Percentiles rank a stretch among this genome's conserved stretches.
These are phyloP conservation scores for Sporormia fimetaria DNA, from an alignment of 495 filamentous ascomycete species.

Conservation along the genomic window DNA sequence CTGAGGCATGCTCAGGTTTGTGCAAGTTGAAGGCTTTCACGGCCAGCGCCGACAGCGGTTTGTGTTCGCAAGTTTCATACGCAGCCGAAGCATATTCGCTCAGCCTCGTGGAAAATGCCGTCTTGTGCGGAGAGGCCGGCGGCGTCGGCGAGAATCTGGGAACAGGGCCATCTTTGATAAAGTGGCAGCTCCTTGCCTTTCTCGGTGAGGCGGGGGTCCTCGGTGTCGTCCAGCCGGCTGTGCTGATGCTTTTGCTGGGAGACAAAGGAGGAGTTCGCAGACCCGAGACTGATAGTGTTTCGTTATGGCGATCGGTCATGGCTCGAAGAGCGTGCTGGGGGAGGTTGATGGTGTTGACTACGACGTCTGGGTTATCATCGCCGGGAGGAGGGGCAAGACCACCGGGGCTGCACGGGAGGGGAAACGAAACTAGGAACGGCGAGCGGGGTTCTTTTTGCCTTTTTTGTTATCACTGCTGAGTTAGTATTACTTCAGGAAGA, in stretches of 20 bases:
- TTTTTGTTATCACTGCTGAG: constrained; percentile 11
- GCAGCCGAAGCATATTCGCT: too few relatives aligned
- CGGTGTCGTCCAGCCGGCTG: constrained; percentile 8
- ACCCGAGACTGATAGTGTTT: not conserved
- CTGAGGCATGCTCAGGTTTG: not conserved
- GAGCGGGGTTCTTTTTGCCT: constrained; percentile 2
- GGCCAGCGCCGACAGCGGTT: too few relatives aligned
- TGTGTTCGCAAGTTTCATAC: too few relatives aligned
- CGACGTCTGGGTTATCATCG: constrained; percentile 9
- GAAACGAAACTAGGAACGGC: constrained; percentile 5
- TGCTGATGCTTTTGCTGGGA: constrained; percentile 15
- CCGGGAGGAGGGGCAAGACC: too few relatives aligned
- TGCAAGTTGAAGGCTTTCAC: too few relatives aligned
- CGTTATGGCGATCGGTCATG: constrained; percentile 11
- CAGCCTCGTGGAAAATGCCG: not conserved
- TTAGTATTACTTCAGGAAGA: constrained; percentile 15
- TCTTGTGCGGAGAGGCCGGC: constrained; percentile 12
- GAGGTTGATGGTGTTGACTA: too few relatives aligned
- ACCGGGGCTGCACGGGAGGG: constrained; percentile 8
- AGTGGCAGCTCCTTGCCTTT: constrained; percentile 13
- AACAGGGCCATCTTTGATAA: constrained; percentile 5
- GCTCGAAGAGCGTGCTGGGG: too few relatives aligned
- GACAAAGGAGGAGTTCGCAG: constrained; percentile 17
- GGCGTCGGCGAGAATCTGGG: not conserved
- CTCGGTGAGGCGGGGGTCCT: constrained; percentile 16